Evolutionary conservation across 345 rosid genomes (phyloP).

Genomic region (Excoecaria cochinchinensis): DNA sequence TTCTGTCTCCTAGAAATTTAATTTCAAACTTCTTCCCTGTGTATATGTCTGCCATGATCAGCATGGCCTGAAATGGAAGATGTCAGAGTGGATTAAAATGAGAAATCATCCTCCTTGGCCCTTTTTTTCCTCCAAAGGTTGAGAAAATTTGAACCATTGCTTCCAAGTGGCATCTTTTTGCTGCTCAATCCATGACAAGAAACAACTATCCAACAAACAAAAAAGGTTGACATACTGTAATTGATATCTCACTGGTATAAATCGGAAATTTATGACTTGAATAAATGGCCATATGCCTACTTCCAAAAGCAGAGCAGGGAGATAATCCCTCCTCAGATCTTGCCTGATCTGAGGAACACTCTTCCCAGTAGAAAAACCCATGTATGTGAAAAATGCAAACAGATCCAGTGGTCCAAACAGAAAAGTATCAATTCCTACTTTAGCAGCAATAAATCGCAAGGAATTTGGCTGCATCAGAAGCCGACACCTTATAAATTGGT

Average conservation of each 20-base stretch:
- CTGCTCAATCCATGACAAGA: slow-evolving; percentile 46
- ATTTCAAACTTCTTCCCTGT: neutral
- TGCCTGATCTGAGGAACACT: slow-evolving; percentile 33
- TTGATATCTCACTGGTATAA: slow-evolving; percentile 41
- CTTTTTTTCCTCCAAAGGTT: slow-evolving; percentile 20
- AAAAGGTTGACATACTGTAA: slow-evolving; percentile 39
- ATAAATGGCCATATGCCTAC: slow-evolving; percentile 39
- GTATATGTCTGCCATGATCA: neutral
- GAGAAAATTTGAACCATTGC: slow-evolving; percentile 29
- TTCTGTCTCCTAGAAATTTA: neutral
- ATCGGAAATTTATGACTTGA: slow-evolving; percentile 38
- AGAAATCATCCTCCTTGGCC: slow-evolving; percentile 27
- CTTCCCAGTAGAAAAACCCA: slow-evolving; percentile 43
- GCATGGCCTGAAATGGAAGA: neutral
- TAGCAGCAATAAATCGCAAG: slow-evolving; percentile 32
- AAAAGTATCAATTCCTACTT: slow-evolving; percentile 36
- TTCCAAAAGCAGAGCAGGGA: slow-evolving; percentile 34
- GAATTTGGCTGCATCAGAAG: slow-evolving; percentile 34
- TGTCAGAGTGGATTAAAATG: neutral
- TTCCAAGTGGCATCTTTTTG: slow-evolving; percentile 48
- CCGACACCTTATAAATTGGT: slow-evolving; percentile 27
- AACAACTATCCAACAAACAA: slow-evolving; percentile 48
- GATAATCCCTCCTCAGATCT: slow-evolving; percentile 36
- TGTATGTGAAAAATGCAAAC: slow-evolving; percentile 36
- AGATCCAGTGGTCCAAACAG: slow-evolving; percentile 43